Base-by-base conservation (phyloP, 2,329 filamentous ascomycete genomes). In the Aureobasidium sp. region DNA sequence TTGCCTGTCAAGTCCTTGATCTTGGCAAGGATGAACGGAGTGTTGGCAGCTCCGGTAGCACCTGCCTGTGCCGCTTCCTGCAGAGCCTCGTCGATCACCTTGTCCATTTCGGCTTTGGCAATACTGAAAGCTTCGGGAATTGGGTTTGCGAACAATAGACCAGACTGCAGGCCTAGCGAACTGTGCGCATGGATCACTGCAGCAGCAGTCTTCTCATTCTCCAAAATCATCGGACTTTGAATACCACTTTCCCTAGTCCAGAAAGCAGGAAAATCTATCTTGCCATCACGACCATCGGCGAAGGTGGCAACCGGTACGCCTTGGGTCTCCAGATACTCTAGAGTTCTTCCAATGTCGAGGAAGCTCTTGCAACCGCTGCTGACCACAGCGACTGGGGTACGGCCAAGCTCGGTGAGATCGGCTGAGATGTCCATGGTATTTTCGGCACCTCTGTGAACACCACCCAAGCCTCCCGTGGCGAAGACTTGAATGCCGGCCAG, bases 281-380 rank as follows among this genome's bases (percentile, higher is more conserved):
- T 76, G 1, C 85, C 88, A 29, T 77, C 75, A 40, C 90, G 83
- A 1, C 89, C 90, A 74, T 96, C 90, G 27, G 91, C 87, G 77
- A 97, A 99, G 2, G 94, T 97, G 3, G 86, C 89, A 0, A 97
- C 91, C 40, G 87, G 82, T 24, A 91, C 91, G 11, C 89, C 89
- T 70, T 87, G 82, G 0, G 85, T 88, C 70, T 88, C 85, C 3
- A 88, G 78, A 68, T 85, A 87, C 77, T 99, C 94, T 5, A 99
- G 80, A 0, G 94, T 99, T 58, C 90, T 82, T 2, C 89, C 86
- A 63, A 97, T 91, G 71, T 99, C 94, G 40, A 99, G 80, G 74
- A 99, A 97, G 65, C 93, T 94, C 77, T 99, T 99, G 77, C 91
- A 95, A 15, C 94, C 94, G 66, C 89, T 91, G 73, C 88, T 89